These are phyloP conservation scores for Arabidopsis thaliana DNA, from an alignment of 345 rosid genomes.

Conservation along the genomic window TAIR10.1 NC_003071.7:6844001-6844500, in stretches of 20 bases:
- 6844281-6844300: too few species aligned
- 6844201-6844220: slow-evolving; percentile 1
- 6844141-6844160: not conserved
- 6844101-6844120: not conserved
- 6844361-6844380: not conserved
- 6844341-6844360: not conserved
- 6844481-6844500: not conserved
- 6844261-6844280: too few species aligned
- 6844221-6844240: not conserved
- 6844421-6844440: not conserved
- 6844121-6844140: not conserved
- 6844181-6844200: not conserved
- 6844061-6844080: not conserved
- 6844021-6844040: too few species aligned
- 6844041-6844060: too few species aligned
- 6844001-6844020: slow-evolving; percentile 1
- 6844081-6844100: slow-evolving; percentile 6
- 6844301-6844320: not conserved
- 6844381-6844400: not conserved
- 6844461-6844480: not conserved
- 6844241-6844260: not conserved
- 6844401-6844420: not conserved
- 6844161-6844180: not conserved
- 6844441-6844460: not conserved
- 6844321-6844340: too few species aligned